phyloP scores from a whole-genome alignment of 176 grass and related monocot genomes.

The Aegilops sharonensis region DNA sequence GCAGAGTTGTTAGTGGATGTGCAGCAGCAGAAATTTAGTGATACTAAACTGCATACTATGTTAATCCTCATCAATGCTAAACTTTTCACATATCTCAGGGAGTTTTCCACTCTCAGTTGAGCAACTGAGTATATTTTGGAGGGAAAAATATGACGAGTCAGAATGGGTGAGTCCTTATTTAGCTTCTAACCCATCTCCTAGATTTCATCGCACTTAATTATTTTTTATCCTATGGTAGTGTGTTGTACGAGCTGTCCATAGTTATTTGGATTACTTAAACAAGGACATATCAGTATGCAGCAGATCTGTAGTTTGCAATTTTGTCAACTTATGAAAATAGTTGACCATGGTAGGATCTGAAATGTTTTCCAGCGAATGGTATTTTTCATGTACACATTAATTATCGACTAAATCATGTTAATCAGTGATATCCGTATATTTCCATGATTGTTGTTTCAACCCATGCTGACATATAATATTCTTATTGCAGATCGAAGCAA shows the following conservation, averaged over 20 bases:
- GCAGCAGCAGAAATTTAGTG: not conserved
- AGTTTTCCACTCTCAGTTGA: constrained; percentile 46
- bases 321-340: constrained; percentile 10
- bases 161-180: constrained; percentile 75
- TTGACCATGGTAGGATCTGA: not conserved
- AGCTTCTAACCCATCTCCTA: not conserved
- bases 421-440: not conserved
- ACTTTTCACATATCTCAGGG: constrained; percentile 39
- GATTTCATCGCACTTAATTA: too few species aligned
- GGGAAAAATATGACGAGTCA: constrained; percentile 89
- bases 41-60: not conserved
- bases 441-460: constrained; percentile 4
- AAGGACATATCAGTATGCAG: not conserved
- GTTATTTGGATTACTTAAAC: constrained; percentile 2
- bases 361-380: not conserved
- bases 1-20: constrained; percentile 17
- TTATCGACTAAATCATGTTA: constrained; percentile 16
- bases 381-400: constrained; percentile 19
- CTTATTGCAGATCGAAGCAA: constrained; percentile 60
- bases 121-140: constrained; percentile 79
- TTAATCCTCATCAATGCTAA: not conserved
- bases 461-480: constrained; percentile 7
- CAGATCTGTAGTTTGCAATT: not conserved
- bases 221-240: not conserved
- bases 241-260: not conserved